Evolutionary conservation across 768 basidiomycete genomes (phyloP), one percentile per base, ranked within the genome.

Genomic region (Tulasnella sp.): DNA sequence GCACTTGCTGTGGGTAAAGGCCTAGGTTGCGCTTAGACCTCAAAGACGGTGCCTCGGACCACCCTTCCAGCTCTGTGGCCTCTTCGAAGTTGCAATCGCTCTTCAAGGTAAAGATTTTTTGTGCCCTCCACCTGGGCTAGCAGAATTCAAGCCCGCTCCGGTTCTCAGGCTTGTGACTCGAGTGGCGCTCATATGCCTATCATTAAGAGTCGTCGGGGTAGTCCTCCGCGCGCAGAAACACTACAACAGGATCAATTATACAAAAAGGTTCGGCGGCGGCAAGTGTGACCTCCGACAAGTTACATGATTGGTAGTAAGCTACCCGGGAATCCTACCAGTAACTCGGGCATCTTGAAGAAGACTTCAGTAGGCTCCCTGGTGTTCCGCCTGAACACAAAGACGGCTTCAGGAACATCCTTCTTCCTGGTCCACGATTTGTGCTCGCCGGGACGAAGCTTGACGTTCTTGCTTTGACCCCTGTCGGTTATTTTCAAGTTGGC

Each of bases 41-140:
- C 81, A 80, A 17, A 81, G 76, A 37, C 45, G 42, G 77, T 74
- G 78, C 79, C 80, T 77, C 19, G 78, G 72, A 17, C 81, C 81
- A 1, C 78, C 81, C 76, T 80, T 80, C 80, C 79, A 79, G 42
- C 42, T 42, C 42, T 17, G 8, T 42, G 9, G 8, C 42, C 8
- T 17, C 42, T 42, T 77, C 72, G 75, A 75, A 7, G 7, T 72
- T 67, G 77, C 75, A 78, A 17, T 77, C 52, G n/a, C 72, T 45
- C 71, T 80, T 80, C 77, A 81, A 81, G n/a, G 37, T 49, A 25
- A 74, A 25, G 67, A 78, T 31, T 80, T 67, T 34, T 78, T 74
- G 22, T 77, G 78, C 31, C 72, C 75, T 22, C 77, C 78, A n/a
- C 71, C 29, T 11, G 81, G 80, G 14, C 81, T 78, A 12, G 81